Evolutionary conservation across 2,329 filamentous ascomycete genomes (phyloP).

Genomic region (Thelonectria olida): DNA sequence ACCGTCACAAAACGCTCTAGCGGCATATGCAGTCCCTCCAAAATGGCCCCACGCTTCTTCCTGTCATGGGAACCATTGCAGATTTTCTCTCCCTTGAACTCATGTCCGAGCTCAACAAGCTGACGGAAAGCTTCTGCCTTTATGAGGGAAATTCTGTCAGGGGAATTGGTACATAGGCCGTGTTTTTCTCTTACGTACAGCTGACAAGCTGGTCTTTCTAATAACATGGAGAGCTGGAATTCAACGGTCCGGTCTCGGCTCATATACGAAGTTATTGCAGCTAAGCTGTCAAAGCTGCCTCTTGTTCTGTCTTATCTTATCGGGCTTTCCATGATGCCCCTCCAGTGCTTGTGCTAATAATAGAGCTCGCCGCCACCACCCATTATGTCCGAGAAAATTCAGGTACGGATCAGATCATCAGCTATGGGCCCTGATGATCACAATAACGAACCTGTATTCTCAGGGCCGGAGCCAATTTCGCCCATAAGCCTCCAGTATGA

Average conservation of each 20-base stretch:
- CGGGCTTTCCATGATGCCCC: not conserved
- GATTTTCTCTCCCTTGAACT: constrained; percentile 7
- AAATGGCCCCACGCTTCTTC: constrained; percentile 13
- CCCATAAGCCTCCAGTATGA: too few relatives aligned
- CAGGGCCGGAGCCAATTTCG: too few relatives aligned
- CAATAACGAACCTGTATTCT: too few relatives aligned
- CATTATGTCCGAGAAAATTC: too few relatives aligned
- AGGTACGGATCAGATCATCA: too few relatives aligned
- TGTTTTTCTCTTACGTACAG: constrained; percentile 10
- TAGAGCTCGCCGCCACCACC: too few relatives aligned
- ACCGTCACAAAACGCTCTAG: constrained; percentile 7
- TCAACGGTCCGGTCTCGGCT: not conserved
- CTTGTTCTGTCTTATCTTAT: not conserved
- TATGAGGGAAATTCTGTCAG: constrained; percentile 3
- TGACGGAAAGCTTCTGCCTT: not conserved
- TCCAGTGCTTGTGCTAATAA: too few relatives aligned
- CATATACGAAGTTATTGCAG: too few relatives aligned
- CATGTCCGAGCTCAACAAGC: not conserved
- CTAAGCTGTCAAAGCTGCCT: too few relatives aligned
- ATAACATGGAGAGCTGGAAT: not conserved
- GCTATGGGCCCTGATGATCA: too few relatives aligned
- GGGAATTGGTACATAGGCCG: not conserved
- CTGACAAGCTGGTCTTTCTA: not conserved
- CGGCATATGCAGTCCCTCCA: constrained; percentile 13
- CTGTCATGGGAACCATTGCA: constrained; percentile 23